Conservation (phyloP, 208 protist genomes). For the Crithidia expoeki region DNA sequence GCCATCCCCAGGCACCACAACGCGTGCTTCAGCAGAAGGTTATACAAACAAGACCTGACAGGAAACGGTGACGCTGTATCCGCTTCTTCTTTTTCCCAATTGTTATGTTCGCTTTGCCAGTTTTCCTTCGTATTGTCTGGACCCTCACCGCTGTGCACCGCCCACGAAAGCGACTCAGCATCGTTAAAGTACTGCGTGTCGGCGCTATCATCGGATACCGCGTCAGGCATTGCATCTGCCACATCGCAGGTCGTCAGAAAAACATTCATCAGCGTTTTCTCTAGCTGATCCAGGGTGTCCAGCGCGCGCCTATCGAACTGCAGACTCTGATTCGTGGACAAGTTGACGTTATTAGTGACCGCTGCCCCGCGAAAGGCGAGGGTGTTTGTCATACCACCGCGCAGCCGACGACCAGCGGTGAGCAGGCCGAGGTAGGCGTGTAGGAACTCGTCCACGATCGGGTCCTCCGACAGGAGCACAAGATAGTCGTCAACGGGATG, state of each 20-base stretch:
- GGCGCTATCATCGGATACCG: not conserved
- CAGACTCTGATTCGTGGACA: not conserved
- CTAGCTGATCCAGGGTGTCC: slow-evolving; percentile 40
- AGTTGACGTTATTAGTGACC: not conserved
- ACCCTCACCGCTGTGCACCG: not conserved
- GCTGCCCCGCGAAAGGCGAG: not conserved
- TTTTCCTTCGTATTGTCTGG: not conserved
- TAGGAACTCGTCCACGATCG: slow-evolving; percentile 61
- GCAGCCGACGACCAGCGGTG: slow-evolving; percentile 35
- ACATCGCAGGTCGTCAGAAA: slow-evolving; percentile 32
- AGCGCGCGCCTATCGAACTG: slow-evolving; percentile 20
- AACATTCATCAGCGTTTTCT: slow-evolving; percentile 39
- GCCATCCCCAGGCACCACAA: slow-evolving; percentile 29
- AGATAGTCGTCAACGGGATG: slow-evolving; percentile 21
- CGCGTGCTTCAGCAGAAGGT: slow-evolving; percentile 36
- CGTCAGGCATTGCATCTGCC: not conserved
- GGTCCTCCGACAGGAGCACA: slow-evolving; percentile 27
- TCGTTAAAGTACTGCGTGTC: not conserved
- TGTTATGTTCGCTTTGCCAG: not conserved
- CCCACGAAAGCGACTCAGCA: not conserved
- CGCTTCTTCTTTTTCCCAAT: not conserved
- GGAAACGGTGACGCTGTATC: slow-evolving; percentile 11
- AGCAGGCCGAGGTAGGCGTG: slow-evolving; percentile 64
- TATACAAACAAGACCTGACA: slow-evolving; percentile 29
- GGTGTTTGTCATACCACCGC: not conserved